Evolutionary conservation across 768 basidiomycete genomes (phyloP), one percentile per base, ranked within the genome.

Genomic region (Heimioporus sp.): DNA sequence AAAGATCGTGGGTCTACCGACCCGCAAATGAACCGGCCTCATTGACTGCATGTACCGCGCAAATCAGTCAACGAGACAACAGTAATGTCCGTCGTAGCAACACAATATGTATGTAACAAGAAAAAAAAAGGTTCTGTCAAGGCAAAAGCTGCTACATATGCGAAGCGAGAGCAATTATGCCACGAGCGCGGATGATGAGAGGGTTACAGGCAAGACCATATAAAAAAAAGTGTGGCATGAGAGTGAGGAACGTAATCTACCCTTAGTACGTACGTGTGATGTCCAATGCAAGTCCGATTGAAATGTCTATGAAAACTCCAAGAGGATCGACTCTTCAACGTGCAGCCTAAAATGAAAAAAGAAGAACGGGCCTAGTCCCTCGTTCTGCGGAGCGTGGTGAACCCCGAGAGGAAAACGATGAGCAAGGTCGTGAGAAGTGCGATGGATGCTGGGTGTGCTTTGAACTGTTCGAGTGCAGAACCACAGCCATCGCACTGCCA

Each of bases 341-440:
- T 48, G 16, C 24, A 36, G 37, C 37, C 35, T 35, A n/a, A 3
- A 46, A 44, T 12, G 30, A 39, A 47, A 11, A 11, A 48, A 19
- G 20, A 52, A 31, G 34, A 42, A 13, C 15, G 39, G 21, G 50
- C 38, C 55, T 58, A 69, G 55, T 67, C 60, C 61, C 56, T 58
- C 51, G 59, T 58, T 52, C 67, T 63, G 52, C 68, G 69, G 17
- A 69, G 53, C 1, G 69, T 71, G 5, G 68, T 66, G 54, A 71
- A 71, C 21, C 68, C 68, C 11, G 69, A 69, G 31, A 69, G 60
- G 48, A 69, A 65, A 12, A 69, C 52, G 30, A 69, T 46, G 11
- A 69, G 43, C 10, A 69, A 35, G 24, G 70, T 69, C 9, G 68
- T 69, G 40, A 69, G 2, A 35, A 71, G 64, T 17, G 68, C 69